A percentile compares a stretch with the other conserved stretches of the same genome.
Conservation (phyloP, 176 grass and related monocot genomes). For the Musa acuminata region DNA sequence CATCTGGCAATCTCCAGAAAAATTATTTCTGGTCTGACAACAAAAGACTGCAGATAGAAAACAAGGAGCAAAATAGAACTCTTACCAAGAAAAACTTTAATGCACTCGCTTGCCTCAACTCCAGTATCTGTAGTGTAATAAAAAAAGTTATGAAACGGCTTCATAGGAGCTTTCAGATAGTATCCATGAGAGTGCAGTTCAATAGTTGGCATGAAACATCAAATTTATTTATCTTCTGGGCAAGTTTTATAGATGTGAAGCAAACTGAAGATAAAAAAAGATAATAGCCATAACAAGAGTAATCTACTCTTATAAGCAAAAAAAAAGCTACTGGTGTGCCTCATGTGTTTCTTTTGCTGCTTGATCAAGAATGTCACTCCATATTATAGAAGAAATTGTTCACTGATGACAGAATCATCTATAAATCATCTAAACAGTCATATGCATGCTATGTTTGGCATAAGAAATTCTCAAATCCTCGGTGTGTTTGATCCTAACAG, state of each 20-base stretch:
- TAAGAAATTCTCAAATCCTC: no score
- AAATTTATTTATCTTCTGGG: neutral
- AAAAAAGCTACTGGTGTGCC: neutral
- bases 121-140: constrained; percentile 51
- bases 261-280: neutral
- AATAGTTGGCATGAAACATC: neutral
- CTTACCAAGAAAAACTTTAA: constrained; percentile 78
- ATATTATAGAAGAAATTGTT: neutral
- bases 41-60: constrained; percentile 3
- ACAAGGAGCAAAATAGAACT: neutral
- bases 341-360: neutral
- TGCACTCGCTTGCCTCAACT: constrained; percentile 67
- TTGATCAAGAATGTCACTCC: neutral
- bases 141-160: neutral
- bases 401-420: no score
- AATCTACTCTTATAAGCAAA: neutral
- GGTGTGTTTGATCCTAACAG: no score
- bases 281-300: neutral
- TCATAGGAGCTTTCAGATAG: neutral
- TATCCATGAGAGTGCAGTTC: neutral
- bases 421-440: no score
- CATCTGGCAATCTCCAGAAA: neutral
- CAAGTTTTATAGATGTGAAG: neutral
- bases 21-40: neutral
- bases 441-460: no score